These are phyloP conservation scores for Periconia sp. DNA, from an alignment of 2,329 filamentous ascomycete species.

Conservation along the genomic window DNA sequence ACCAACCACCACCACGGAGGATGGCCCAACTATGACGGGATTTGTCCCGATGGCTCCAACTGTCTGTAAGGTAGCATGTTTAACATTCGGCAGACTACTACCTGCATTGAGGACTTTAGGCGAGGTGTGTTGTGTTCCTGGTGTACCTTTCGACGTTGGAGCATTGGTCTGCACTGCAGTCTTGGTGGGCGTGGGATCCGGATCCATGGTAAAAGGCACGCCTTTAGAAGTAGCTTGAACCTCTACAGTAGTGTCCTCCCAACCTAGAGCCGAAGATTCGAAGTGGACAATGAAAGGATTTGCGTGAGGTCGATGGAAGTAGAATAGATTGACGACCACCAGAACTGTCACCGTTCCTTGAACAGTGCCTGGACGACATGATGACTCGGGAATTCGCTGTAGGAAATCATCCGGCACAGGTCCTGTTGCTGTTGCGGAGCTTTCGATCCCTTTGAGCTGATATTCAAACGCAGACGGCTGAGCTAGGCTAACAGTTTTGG, in stretches of 20 bases:
- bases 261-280: conserved; percentile 36
- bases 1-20: conserved; percentile 41
- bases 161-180: neutral
- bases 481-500: conserved; percentile 42
- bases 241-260: conserved; percentile 20
- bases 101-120: conserved; percentile 3
- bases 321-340: conserved; percentile 49
- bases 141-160: conserved; percentile 8
- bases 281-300: conserved; percentile 36
- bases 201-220: conserved; percentile 20
- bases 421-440: conserved; percentile 32
- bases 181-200: conserved; percentile 14
- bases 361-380: conserved; percentile 44
- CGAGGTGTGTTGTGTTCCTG: conserved; percentile 3
- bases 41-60: conserved; percentile 35
- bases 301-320: conserved; percentile 24
- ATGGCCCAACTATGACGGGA: conserved; percentile 40
- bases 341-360: conserved; percentile 51
- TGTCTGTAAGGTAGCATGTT: conserved; percentile 21
- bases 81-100: conserved; percentile 7
- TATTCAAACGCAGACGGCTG: conserved; percentile 47
- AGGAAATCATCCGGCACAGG: conserved; percentile 46
- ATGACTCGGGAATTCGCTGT: conserved; percentile 36
- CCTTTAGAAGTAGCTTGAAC: conserved; percentile 12
- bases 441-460: conserved; percentile 35